phyloP scores from a whole-genome alignment of 2,329 filamentous ascomycete species.

The Coniella lustricola region DNA sequence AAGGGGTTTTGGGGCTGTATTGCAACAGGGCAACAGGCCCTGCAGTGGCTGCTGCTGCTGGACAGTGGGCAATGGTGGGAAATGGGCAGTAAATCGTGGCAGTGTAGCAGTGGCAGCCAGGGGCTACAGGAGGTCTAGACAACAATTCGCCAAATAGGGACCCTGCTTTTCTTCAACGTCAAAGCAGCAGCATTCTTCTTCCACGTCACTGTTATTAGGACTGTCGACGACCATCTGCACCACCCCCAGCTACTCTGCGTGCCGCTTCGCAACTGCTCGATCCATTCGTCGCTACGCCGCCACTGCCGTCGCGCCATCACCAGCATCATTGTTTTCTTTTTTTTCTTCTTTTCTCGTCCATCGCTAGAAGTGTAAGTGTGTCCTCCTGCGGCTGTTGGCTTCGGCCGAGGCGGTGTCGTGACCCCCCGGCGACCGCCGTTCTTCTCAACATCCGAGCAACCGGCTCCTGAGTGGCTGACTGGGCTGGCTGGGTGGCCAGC shows the following conservation, averaged over 20 bases:
- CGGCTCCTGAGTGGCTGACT: too few relatives aligned
- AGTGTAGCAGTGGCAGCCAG: not conserved
- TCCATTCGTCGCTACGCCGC: not conserved
- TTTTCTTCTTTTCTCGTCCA: conserved; percentile 14
- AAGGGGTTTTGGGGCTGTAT: not conserved
- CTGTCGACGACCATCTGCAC: not conserved
- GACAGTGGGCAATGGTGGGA: too few relatives aligned
- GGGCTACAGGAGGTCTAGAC: not conserved
- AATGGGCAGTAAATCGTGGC: not conserved
- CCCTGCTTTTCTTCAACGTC: conserved; percentile 3
- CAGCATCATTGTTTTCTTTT: not conserved
- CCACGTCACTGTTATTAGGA: conserved; percentile 2
- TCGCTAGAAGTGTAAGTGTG: conserved; percentile 15
- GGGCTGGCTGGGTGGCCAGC: too few relatives aligned
- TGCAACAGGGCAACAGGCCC: not conserved
- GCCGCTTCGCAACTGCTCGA: not conserved
- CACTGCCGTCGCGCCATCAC: too few relatives aligned
- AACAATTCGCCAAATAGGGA: not conserved
- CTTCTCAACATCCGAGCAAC: not conserved
- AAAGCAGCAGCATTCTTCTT: not conserved
- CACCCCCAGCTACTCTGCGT: too few relatives aligned
- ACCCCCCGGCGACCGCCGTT: not conserved
- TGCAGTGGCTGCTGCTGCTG: not conserved
- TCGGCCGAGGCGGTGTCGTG: not conserved
- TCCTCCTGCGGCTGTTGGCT: not conserved